Evolutionary conservation across 2,329 filamentous ascomycete species (phyloP), one percentile per base, ranked within the genome.

Genomic region (Colletotrichum sublineola): DNA sequence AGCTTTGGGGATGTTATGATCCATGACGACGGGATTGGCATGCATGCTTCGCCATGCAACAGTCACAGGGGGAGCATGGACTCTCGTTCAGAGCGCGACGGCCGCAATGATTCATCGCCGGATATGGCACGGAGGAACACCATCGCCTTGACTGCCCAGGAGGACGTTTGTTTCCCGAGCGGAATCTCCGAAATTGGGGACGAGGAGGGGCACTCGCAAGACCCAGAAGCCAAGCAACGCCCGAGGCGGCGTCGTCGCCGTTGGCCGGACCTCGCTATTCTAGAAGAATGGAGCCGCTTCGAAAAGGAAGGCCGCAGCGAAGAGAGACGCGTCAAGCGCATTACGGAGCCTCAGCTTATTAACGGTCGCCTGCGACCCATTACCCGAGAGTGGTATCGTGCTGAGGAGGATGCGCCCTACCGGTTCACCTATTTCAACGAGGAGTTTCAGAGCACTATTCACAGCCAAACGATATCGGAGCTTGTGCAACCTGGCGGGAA

Each of bases 361-460:
- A 96, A 96, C 72, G 96, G 96, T 0, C 90, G 96, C 66, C 84
- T 99, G 56, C 91, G 96, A 6, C 95, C 95, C 15, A 90, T 94
- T 50, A 91, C 93, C 74, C 89, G 89, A 76, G 89, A 89, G 18
- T 99, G 96, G 96, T 96, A 94, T 80, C 90, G 93, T 50, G 91
- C 94, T 65, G 94, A 96, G 75, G 95, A 97, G 73, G 96, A 98
- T 75, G 91, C 92, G 0, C 96, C 96, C 0, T 98, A 97, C 80
- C 90, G 96, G 36, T 99, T 98, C 81, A 98, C 96, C 0, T 99
- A 99, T 81, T 99, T 99, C 87, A 98, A 98, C 81, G 96, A 98
- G 80, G 94, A 97, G 74, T 94, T 98, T 68, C 93, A 94, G 77
- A 97, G 94, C 81, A 99, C 96, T 0, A 97, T 99, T 74, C 96